Base-by-base conservation (phyloP, 805 yeast genomes). In the Cyberlindnera misumaiensis region DNA sequence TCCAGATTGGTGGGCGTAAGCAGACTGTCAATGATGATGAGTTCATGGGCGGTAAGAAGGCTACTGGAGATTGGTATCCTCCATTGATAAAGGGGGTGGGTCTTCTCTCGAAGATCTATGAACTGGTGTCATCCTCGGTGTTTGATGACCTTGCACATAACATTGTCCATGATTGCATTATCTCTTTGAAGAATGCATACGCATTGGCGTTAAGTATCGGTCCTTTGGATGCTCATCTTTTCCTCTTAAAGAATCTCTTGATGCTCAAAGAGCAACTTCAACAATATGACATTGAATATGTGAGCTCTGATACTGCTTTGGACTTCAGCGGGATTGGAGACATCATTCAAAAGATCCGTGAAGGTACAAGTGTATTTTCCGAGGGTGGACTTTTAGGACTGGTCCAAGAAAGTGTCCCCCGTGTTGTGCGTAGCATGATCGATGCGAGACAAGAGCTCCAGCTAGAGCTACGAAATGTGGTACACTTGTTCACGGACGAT, bases 101-200 rank as follows among this genome's bases (percentile, higher is more conserved):
- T 1, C 61, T 90, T 5, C 63, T 89, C 24, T 79, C 87, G 26
- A 83, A 77, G 54, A 81, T 89, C 16, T 85, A 86, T 54, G 94
- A 85, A 51, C 65, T 88, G 50, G 73, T 90, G 28, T 80, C 81
- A 47, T 77, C 89, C 2, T 63, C 72, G 11, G 83, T 87, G 2
- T 90, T 89, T 62, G 95, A 87, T 56, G 95, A 86, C 53, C 62
- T 89, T 46, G 95, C 96, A 0, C 95, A 87, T 56, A 77, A 83
- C 40, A 79, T 87, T 37, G 83, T 90, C 4, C 96, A 85, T 54
- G 73, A 82, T 32, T 80, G 93, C 49, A 73, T 87, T 28, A 52
- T 63, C 12, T 75, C 93, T 6, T 60, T 87, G 48, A 72, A 73
- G 39, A 60, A 64, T 12, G 81, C 83, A 11, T 71, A 71, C 46